Base-by-base conservation (phyloP, 768 basidiomycete species). In the Cystobasidium onofrii region DNA sequence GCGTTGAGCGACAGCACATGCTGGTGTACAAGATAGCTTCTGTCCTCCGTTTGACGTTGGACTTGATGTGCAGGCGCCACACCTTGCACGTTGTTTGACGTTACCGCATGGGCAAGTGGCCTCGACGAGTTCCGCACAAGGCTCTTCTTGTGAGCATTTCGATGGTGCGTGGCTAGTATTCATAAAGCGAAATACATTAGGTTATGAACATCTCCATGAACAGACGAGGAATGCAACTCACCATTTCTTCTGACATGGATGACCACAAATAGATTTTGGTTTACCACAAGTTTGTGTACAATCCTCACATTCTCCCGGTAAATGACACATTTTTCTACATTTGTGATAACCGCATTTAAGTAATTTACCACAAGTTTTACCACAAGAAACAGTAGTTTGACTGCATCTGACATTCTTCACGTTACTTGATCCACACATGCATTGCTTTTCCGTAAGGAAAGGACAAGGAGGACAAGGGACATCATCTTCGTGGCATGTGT, bases 271-370 rank as follows among this genome's bases (percentile, higher is more conserved):
- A 1, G 43, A n/a, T 25, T 64, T 86, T 1, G 88, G 83, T 81
- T 97, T 99, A 20, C 91, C 90, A 79, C 96, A 99, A 1, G 85
- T 84, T 36, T 88, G 85, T 1, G 83, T 84, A 81, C 93, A 96
- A 0, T 83, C 67, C 1, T 91, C 91, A 78, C 95, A 98, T 4
- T 85, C 86, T 54, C 88, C 91, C 1, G 84, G 73, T 23, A 76
- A 83, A 78, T 99, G 96, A 80, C 96, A 99, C 0, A 85, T 78
- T 70, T 87, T 85, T 73, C 89, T 87, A 80, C 96, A 99, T 17
- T 85, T 87, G 80, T 99, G 96, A 79, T 89, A 92, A 1, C 95
- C 96, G 78, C 96, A 99, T 0, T 82, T 82, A 71, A 97, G 82
- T 1, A 89, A 81, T 75, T 87, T 89, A 75, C 88, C 89, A 80